Evolutionary conservation across 108 stramenopile species (phyloP).

Genomic region (Stephanodiscus triporus): DNA sequence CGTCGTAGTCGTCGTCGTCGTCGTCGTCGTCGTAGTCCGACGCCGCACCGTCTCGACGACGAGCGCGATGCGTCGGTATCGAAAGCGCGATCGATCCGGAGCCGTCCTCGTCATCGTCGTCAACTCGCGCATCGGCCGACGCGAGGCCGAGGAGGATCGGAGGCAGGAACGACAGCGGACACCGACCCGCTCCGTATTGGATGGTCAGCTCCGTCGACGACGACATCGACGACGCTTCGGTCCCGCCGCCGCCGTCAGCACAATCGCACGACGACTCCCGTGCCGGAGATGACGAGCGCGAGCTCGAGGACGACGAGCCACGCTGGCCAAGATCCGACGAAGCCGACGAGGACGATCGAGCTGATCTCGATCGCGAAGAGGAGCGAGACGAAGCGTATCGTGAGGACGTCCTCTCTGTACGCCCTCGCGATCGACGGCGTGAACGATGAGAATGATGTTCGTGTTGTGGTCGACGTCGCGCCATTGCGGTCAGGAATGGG

Average conservation of each 20-base stretch:
- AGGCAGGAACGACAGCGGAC: constrained; percentile 37
- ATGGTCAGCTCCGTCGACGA: constrained; percentile 51
- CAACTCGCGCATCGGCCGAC: neutral
- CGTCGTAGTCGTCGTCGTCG: neutral
- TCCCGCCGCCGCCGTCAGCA: neutral
- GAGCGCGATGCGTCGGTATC: too few species aligned
- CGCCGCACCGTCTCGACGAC: too few species aligned
- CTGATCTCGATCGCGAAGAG: constrained; percentile 24
- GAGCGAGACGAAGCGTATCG: constrained; percentile 21
- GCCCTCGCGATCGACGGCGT: neutral
- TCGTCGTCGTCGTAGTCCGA: too few species aligned
- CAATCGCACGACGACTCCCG: constrained; percentile 7
- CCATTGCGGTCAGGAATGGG: constrained; percentile 63
- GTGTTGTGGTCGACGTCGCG: neutral
- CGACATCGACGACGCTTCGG: neutral
- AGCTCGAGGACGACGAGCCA: constrained; percentile 22
- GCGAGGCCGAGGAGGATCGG: neutral
- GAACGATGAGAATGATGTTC: constrained; percentile 4
- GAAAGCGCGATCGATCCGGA: constrained; percentile 21
- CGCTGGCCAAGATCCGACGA: constrained; percentile 9
- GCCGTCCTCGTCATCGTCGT: constrained; percentile 12
- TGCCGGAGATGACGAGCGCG: constrained; percentile 10
- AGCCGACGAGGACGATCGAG: constrained; percentile 16
- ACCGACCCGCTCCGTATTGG: constrained; percentile 78
- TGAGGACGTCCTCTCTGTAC: constrained; percentile 27